Evolutionary conservation across 805 yeast species (phyloP).

Genomic region (Hanseniaspora vineae): DNA sequence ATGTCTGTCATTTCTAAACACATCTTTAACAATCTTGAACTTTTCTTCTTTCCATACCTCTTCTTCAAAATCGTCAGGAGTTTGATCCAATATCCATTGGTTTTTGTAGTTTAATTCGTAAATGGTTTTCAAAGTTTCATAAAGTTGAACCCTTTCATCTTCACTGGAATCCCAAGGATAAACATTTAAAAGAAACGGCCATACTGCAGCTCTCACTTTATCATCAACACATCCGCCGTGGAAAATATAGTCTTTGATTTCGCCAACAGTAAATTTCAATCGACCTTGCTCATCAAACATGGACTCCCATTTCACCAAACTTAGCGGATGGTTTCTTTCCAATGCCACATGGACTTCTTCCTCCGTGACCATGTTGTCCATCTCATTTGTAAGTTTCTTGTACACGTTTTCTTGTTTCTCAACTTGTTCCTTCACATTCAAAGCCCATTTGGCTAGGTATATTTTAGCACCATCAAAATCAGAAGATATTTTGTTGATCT

Average conservation of each 20-base stretch:
- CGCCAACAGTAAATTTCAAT: slow-evolving; percentile 56
- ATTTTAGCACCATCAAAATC: slow-evolving; percentile 90
- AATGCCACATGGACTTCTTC: slow-evolving; percentile 37
- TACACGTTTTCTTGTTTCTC: slow-evolving; percentile 35
- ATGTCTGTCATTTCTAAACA: slow-evolving; percentile 79
- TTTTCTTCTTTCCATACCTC: slow-evolving; percentile 85
- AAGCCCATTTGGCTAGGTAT: slow-evolving; percentile 93
- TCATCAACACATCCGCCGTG: slow-evolving; percentile 69
- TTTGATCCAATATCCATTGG: slow-evolving; percentile 49
- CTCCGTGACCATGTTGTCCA: slow-evolving; percentile 23
- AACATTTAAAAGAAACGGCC: slow-evolving; percentile 76
- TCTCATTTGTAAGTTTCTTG: slow-evolving; percentile 44
- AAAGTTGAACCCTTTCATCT: slow-evolving; percentile 51
- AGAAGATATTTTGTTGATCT: slow-evolving; percentile 23
- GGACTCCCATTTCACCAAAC: slow-evolving; percentile 66
- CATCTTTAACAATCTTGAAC: slow-evolving; percentile 83
- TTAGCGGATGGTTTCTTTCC: slow-evolving; percentile 38
- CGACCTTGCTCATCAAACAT: slow-evolving; percentile 75
- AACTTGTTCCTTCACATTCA: slow-evolving; percentile 85
- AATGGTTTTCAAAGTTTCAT: slow-evolving; percentile 41
- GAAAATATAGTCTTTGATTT: slow-evolving; percentile 71
- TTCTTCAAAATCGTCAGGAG: slow-evolving; percentile 23
- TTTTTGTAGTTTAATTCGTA: slow-evolving; percentile 50
- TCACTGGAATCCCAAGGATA: slow-evolving; percentile 79
- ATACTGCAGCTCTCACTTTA: slow-evolving; percentile 53